phyloP scores from a whole-genome alignment of 495 filamentous ascomycete genomes.

The Hypoxylon crocopeplum region DNA sequence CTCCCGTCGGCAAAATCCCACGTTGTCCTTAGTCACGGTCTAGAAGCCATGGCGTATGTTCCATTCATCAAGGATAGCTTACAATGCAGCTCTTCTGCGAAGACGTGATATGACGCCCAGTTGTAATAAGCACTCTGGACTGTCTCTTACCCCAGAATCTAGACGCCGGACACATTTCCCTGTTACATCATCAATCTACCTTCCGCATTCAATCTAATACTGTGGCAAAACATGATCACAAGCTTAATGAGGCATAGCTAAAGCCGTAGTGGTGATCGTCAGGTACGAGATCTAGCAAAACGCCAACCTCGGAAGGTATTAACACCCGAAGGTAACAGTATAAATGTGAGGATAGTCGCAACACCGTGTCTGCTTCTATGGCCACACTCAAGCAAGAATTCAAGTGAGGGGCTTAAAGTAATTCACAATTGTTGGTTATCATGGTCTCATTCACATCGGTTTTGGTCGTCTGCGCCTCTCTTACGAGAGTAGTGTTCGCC shows the following conservation, averaged over 20 bases:
- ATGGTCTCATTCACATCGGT: no score
- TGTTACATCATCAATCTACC: conserved; percentile 14
- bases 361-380: not conserved
- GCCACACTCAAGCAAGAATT: no score
- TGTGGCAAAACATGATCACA: not conserved
- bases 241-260: not conserved
- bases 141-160: not conserved
- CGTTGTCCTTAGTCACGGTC: not conserved
- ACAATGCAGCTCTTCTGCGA: no score
- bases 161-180: not conserved
- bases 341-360: not conserved
- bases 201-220: not conserved
- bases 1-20: conserved; percentile 11
- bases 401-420: no score
- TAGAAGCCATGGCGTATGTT: conserved; percentile 10
- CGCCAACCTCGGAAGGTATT: not conserved
- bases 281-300: not conserved
- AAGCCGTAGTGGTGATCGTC: not conserved
- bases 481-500: no score
- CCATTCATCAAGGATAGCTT: no score
- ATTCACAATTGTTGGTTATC: no score
- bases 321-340: not conserved
- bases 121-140: no score
- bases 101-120: no score
- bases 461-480: no score